Base-by-base conservation (phyloP, 768 basidiomycete genomes). In the Trametes elegans region DNA sequence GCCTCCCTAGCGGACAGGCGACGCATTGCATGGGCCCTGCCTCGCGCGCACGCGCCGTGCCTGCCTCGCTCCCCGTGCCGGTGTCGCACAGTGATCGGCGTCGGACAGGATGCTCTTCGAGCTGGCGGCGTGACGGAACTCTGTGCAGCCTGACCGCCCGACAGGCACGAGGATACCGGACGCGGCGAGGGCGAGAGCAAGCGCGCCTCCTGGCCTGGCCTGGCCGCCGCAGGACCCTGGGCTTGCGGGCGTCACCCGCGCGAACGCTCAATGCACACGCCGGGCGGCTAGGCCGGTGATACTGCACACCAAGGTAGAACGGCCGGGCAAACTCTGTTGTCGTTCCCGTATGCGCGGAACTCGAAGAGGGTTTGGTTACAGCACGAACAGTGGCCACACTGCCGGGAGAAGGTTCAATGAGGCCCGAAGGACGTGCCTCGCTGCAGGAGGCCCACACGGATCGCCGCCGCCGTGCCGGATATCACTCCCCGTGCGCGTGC, bases 331-430 rank as follows among this genome's bases (percentile, higher is more conserved):
- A 35, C 34, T 35, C 34, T 35, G 10, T 11, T 3, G 3, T 10
- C 3, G 34, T 35, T 35, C 34, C 13, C 3, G 34, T n/a, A n/a
- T n/a, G n/a, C n/a, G n/a, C n/a, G n/a, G n/a, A n/a, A n/a, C n/a
- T n/a, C n/a, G n/a, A n/a, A n/a, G n/a, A n/a, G n/a, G n/a, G n/a
- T n/a, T n/a, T n/a, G n/a, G n/a, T n/a, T n/a, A n/a, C n/a, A n/a
- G n/a, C n/a, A n/a, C 7, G 31, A 31, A 13, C 7, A 31, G 31
- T 7, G 7, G 31, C 31, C 44, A 31, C 31, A 21, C 29, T 21
- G 29, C 44, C n/a, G 21, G n/a, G 44, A 46, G 51, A 53, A 53
- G 51, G 51, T 53, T 53, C 51, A 44, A 44, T 53, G 51, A 44
- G 41, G 14, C 31, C 51, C n/a, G 27, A 44, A 36, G 42, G 42